phyloP scores from a whole-genome alignment of 2,329 filamentous ascomycete genomes.

The Trichoderma polysporum region DNA sequence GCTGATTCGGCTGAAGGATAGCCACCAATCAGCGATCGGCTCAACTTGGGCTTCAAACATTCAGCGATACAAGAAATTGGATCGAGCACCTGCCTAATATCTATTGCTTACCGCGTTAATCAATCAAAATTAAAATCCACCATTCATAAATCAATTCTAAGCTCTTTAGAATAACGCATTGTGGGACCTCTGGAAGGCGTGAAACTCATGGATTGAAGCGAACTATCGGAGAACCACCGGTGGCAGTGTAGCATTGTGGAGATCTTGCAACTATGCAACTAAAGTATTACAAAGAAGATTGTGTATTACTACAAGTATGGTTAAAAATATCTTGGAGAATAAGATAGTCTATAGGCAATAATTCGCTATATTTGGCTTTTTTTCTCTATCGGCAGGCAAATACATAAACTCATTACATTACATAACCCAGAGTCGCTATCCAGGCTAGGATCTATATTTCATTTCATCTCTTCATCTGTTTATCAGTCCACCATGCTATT shows the following conservation, averaged over 20 bases:
- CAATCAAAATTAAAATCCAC: neutral
- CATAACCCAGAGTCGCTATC: neutral
- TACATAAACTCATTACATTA: conserved; percentile 12
- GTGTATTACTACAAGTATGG: too few species aligned
- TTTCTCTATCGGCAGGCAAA: neutral
- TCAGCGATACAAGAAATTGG: neutral
- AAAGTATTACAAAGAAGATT: too few species aligned
- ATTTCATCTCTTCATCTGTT: neutral
- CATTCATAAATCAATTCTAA: too few species aligned
- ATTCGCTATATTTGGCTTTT: neutral
- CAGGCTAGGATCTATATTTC: neutral
- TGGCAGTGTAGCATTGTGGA: too few species aligned
- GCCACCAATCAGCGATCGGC: neutral
- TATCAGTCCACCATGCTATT: neutral
- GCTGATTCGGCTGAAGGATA: neutral
- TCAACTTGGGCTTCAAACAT: neutral
- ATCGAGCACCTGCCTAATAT: neutral
- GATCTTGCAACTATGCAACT: too few species aligned
- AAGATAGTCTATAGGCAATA: neutral
- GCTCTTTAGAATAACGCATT: neutral
- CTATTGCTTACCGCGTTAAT: neutral
- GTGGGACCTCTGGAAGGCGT: neutral
- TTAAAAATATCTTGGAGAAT: neutral
- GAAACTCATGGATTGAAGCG: too few species aligned
- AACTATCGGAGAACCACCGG: too few species aligned